These are phyloP conservation scores for Ophiostoma pallidulum DNA, from an alignment of 2,329 filamentous ascomycete species.

Conservation along the genomic window DNA sequence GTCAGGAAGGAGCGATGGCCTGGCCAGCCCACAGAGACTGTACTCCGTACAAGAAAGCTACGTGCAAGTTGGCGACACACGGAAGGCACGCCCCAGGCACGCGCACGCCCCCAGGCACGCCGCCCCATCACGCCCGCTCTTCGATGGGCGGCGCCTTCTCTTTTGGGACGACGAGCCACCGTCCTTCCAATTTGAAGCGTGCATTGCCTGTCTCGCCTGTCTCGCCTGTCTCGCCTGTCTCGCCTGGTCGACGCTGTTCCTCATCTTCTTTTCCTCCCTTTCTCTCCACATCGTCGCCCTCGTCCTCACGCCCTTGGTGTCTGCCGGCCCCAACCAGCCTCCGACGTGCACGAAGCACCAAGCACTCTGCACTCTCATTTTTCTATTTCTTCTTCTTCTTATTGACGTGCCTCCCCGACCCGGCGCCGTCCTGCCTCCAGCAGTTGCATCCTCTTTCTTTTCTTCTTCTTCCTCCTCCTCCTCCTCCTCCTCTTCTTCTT, in stretches of 20 bases:
- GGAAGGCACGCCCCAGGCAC: neutral
- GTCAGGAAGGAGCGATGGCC: too few species aligned
- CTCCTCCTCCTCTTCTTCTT: neutral
- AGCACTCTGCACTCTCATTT: too few species aligned
- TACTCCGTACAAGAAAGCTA: neutral
- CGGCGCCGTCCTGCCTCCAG: neutral
- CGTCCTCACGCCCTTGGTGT: too few species aligned
- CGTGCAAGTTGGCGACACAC: neutral
- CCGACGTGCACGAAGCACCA: too few species aligned
- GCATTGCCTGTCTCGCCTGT: too few species aligned
- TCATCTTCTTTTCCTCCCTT: neutral
- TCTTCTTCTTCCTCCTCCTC: neutral
- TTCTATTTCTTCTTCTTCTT: neutral
- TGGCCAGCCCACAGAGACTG: too few species aligned
- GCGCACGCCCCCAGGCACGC: neutral
- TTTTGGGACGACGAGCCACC: neutral
- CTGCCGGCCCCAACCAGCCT: too few species aligned
- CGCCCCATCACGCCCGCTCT: too few species aligned
- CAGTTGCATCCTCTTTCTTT: neutral
- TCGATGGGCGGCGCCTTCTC: constrained; percentile 2
- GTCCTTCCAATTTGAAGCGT: neutral
- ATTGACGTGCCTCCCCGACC: neutral
- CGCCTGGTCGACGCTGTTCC: too few species aligned
- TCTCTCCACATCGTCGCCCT: neutral
- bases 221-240: too few species aligned